Base-by-base conservation (phyloP, 495 filamentous ascomycete species). In the Filosporella fistucella region DNA sequence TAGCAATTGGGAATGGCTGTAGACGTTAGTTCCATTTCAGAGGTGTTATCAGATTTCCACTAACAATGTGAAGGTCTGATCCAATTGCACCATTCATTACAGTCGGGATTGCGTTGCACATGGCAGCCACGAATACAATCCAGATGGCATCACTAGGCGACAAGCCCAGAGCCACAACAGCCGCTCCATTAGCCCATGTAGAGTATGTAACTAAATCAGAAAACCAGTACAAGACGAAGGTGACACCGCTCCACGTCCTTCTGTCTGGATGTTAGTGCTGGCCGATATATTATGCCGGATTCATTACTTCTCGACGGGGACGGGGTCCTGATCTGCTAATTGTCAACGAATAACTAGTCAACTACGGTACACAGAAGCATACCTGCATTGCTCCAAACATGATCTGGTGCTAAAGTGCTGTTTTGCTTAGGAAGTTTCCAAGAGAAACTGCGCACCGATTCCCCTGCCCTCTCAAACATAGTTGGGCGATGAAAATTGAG, bases 301-400 rank as follows among this genome's bases (percentile, higher is more conserved):
- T 21, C 3, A 16, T 38, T 20, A 38, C 35, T 22, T 38, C 18
- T 38, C 35, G 5, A 38, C 16, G 5, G 14, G 35, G 23, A 57
- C 58, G 2, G 61, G 59, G 49, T 64, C 61, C 43, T 64, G 59
- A 54, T 64, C 61, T 64, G n/a, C n/a, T n/a, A n/a, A n/a, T n/a
- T n/a, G n/a, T n/a, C n/a, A n/a, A n/a, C n/a, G n/a, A n/a, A n/a
- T n/a, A n/a, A n/a, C n/a, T n/a, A n/a, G n/a, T n/a, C n/a, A n/a
- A n/a, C n/a, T n/a, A n/a, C n/a, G n/a, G n/a, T n/a, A n/a, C n/a
- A n/a, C n/a, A n/a, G n/a, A n/a, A n/a, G n/a, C n/a, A n/a, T n/a
- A n/a, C n/a, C n/a, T n/a, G 58, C 56, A 33, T 61, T 64, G 2
- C 54, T 57, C 61, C 61, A 64, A 3, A 64, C 56, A 22, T 58